Conservation (phyloP, 805 yeast genomes). For the Debaryomyces tyrocola region DNA sequence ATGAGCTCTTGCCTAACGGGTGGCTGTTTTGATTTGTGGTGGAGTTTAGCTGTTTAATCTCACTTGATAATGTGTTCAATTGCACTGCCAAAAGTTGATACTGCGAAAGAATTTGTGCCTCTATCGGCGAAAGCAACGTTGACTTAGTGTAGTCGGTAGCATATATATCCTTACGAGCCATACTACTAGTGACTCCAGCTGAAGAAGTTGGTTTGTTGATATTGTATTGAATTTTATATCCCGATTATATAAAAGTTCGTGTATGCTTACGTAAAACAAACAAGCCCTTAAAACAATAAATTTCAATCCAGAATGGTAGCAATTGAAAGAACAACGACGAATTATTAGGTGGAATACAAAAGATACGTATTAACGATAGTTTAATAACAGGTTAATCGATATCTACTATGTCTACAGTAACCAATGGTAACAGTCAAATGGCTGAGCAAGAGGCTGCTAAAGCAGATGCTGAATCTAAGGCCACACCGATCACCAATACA, state of each 20-base stretch:
- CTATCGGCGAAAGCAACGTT: constrained; percentile 22
- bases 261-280: background rate
- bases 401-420: constrained; percentile 5
- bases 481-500: constrained; percentile 8
- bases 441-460: background rate
- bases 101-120: constrained; percentile 35
- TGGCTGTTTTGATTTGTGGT: constrained; percentile 4
- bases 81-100: constrained; percentile 38
- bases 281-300: background rate
- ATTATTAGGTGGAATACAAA: too few relatives aligned
- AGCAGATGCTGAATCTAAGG: constrained; percentile 2
- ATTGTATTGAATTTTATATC: too few relatives aligned
- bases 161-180: constrained; percentile 16
- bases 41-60: constrained; percentile 29
- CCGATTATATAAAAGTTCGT: too few relatives aligned
- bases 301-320: background rate
- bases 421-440: constrained; percentile 3
- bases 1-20: background rate
- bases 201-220: too few relatives aligned
- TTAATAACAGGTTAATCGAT: background rate
- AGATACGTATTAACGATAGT: background rate
- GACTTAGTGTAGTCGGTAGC: constrained; percentile 18
- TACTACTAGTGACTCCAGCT: background rate
- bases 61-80: constrained; percentile 29
- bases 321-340: background rate